Evolutionary conservation across 2,329 filamentous ascomycete species (phyloP), one percentile per base, ranked within the genome.

Genomic region (Clarireedia paspali): DNA sequence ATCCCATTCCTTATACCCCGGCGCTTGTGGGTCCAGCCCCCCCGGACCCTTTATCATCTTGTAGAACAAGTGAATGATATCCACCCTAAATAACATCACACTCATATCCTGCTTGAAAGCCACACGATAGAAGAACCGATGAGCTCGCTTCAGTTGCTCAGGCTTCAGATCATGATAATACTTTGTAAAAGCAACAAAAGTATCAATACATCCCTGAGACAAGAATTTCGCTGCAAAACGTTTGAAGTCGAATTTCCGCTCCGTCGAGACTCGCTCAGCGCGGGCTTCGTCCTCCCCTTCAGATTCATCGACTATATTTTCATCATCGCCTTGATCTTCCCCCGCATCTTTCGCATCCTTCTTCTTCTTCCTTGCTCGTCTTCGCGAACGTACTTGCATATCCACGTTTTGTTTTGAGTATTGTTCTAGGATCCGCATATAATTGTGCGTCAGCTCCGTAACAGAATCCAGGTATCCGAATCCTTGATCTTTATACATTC

Each of bases 381-480:
- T 83, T 59, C 88, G 85, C 0, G 91, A 95, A 51, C 91, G 88
- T 24, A 99, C 84, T 70, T 97, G 91, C 77, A 99, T 83, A 66
- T 97, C 91, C 5, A 87, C 83, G 64, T 99, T 97, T 67, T 95
- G 89, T 70, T 96, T 96, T 0, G 91, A 92, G 68, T 96, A 99
- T 5, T 84, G 82, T 71, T 99, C 94, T 24, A 99, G 74, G 71
- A 97, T 91, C 46, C 91, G 87, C 53, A 97, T 74, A 68, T 96
- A 97, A 53, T 95, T 89, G 67, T 97, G 91, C 0, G 88, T 81
- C 40, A 97, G 82, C 66, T 99, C 92, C 1, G 92, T 97, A 57
- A 87, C 86, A 5, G 91, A 87, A 71, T 99, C 91, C 1, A 99
- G 79, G 64, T 96, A 99, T 55, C 91, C 89, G 64, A 96, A 94